phyloP scores from a whole-genome alignment of 2,329 filamentous ascomycete species.

The Ophiostoma piceae region DNA sequence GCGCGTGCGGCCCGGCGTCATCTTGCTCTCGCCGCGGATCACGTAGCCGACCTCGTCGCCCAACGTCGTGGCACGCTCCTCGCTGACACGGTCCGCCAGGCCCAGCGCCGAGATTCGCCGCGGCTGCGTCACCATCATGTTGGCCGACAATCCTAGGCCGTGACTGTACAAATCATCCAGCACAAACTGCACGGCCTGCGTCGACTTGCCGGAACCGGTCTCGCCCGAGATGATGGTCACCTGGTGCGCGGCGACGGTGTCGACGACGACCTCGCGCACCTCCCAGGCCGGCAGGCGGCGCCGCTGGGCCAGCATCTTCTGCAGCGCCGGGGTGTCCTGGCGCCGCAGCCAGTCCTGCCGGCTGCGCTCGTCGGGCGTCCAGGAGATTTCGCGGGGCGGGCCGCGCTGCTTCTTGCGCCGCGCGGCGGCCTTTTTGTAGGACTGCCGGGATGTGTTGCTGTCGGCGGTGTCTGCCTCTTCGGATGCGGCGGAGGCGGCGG shows the following conservation, averaged over 20 bases:
- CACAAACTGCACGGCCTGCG: constrained; percentile 93
- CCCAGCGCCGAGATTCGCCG: constrained; percentile 90
- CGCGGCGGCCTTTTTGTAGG: constrained; percentile 28
- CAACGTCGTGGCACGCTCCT: constrained; percentile 67
- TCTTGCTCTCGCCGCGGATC: constrained; percentile 83
- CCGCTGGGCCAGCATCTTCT: constrained; percentile 69
- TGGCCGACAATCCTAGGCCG: constrained; percentile 69
- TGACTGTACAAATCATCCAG: constrained; percentile 81
- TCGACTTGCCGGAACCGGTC: constrained; percentile 94
- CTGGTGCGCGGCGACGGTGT: constrained; percentile 68
- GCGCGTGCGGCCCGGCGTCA: constrained; percentile 58
- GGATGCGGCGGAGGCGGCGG: constrained; percentile 63
- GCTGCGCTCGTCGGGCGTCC: constrained; percentile 56
- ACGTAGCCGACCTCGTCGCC: constrained; percentile 88
- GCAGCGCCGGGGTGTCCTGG: constrained; percentile 60
- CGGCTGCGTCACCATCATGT: constrained; percentile 94
- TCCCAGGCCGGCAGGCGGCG: constrained; percentile 81
- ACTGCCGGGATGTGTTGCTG: constrained; percentile 27
- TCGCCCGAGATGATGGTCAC: constrained; percentile 97
- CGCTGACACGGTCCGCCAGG: constrained; percentile 87
- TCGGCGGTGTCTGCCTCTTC: constrained; percentile 45
- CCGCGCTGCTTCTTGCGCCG: constrained; percentile 39
- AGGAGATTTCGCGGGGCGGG: constrained; percentile 54
- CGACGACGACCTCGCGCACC: constrained; percentile 69
- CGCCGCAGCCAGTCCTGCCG: constrained; percentile 64